Conservation (phyloP, 2,329 filamentous ascomycete species). For the Camillea tinctor region DNA sequence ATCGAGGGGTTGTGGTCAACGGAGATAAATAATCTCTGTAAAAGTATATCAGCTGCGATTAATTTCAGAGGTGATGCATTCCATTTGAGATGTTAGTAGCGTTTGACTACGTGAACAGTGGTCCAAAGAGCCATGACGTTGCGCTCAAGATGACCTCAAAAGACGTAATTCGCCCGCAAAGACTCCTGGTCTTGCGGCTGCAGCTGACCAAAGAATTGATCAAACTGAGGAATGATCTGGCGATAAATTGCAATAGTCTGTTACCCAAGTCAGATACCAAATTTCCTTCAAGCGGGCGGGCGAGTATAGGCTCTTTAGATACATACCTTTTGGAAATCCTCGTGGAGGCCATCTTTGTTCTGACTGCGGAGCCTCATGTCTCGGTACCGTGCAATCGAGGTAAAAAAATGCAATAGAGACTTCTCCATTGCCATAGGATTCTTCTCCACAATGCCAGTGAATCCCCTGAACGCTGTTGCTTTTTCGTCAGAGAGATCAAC, state of each 20-base stretch:
- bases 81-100: background rate
- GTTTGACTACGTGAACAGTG: background rate
- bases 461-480: constrained; percentile 87
- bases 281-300: background rate
- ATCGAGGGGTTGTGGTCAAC: background rate
- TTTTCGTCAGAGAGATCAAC: constrained; percentile 92
- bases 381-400: constrained; percentile 75
- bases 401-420: constrained; percentile 78
- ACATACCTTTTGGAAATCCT: constrained; percentile 74
- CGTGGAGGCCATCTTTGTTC: constrained; percentile 63
- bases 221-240: constrained; percentile 59
- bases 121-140: background rate
- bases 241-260: constrained; percentile 56
- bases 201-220: constrained; percentile 53
- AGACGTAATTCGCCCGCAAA: constrained; percentile 47
- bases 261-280: constrained; percentile 8
- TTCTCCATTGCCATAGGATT: constrained; percentile 94
- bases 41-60: background rate
- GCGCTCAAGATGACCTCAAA: constrained; percentile 30
- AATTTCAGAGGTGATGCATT: background rate
- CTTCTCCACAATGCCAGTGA: constrained; percentile 77
- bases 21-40: background rate
- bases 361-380: constrained; percentile 60
- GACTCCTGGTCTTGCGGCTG: constrained; percentile 48
- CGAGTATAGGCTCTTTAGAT: background rate